Base-by-base conservation (phyloP, 306 rosid species). In the Castanea mollissima region DNA sequence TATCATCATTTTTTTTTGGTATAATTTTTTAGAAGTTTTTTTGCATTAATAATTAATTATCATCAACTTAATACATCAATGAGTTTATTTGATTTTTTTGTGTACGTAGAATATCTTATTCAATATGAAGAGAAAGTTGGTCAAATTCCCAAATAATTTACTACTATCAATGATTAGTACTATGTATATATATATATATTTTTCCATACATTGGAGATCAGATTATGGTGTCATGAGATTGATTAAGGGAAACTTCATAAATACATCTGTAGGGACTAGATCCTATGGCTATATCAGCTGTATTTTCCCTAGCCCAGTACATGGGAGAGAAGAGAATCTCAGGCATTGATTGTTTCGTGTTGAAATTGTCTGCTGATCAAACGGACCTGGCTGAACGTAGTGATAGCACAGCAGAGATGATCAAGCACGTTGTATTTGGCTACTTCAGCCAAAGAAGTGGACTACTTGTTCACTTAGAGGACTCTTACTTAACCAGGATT, bases 391-490 rank as follows among this genome's bases (percentile, higher is more conserved):
- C 64, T 1, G 97, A 90, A 14, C 90, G 99, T 0, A 91, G 97
- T 27, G 99, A 95, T 19, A 91, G 59, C 91, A 92, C 98, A 1
- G 99, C 99, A 0, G 99, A 95, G 85, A 91, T 92, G 97, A 95
- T 95, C 77, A 95, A 93, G 60, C 99, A 95, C 44, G 89, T 87
- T 4, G 76, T 90, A n/a, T 90, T 87, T 54, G 99, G 98, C 27
- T 90, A 91, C 89, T 95, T 95, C 76, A 90, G 99, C 84, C 99
- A 95, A 80, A 82, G 89, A 77, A 92, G 89, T 81, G 99, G 99
- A 2, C 87, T 95, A 2, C 76, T 95, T 1, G 96, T 90, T 29
- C 49, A 80, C 68, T 71, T 95, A 2, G 98, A 95, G 74, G 99
- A 95, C 76, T 95, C 99, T 1, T 93, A 91, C 78, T 81, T 95